Percentiles rank a stretch among this genome's conserved stretches.
These are phyloP conservation scores for Penicillium brevicompactum DNA, from an alignment of 2,329 filamentous ascomycete species.

Conservation along the genomic window DNA sequence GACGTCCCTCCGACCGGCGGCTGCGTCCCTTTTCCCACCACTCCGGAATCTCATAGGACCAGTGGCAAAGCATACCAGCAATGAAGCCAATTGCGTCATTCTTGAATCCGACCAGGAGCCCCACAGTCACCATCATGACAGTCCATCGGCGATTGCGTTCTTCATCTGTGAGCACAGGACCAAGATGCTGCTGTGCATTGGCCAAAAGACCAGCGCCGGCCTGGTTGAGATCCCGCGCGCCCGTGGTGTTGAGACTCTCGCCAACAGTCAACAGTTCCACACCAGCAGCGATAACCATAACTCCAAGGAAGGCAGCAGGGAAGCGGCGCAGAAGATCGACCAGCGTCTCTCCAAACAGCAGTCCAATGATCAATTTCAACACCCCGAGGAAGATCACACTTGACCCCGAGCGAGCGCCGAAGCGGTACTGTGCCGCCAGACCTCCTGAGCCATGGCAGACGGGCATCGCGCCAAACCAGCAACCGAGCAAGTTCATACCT, in stretches of 20 bases:
- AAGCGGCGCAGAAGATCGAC: conserved; percentile 70
- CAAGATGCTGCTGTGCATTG: conserved; percentile 41
- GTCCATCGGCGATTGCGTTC: conserved; percentile 78
- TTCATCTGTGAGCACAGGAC: conserved; percentile 57
- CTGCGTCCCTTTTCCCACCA: conserved; percentile 26
- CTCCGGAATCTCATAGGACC: conserved; percentile 57
- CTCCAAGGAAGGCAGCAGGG: conserved; percentile 73
- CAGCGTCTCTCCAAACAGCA: conserved; percentile 75
- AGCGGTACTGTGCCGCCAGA: conserved; percentile 85
- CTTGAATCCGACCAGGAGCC: conserved; percentile 77
- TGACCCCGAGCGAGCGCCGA: conserved; percentile 84
- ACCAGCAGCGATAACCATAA: conserved; percentile 89
- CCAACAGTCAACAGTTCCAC: conserved; percentile 85
- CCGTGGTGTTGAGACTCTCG: conserved; percentile 76
- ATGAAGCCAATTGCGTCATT: conserved; percentile 89
- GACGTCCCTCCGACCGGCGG: conserved; percentile 34
- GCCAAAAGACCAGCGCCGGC: conserved; percentile 25
- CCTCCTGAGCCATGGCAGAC: conserved; percentile 92
- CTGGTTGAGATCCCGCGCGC: conserved; percentile 60
- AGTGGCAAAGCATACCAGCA: conserved; percentile 78
- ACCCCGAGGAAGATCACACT: conserved; percentile 78
- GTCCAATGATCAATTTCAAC: conserved; percentile 73
- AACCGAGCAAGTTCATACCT: conserved; percentile 78
- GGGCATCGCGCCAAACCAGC: conserved; percentile 95
- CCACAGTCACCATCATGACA: conserved; percentile 87